Conservation (phyloP, 2,329 filamentous ascomycete species). For the Phialemoniopsis sp. region DNA sequence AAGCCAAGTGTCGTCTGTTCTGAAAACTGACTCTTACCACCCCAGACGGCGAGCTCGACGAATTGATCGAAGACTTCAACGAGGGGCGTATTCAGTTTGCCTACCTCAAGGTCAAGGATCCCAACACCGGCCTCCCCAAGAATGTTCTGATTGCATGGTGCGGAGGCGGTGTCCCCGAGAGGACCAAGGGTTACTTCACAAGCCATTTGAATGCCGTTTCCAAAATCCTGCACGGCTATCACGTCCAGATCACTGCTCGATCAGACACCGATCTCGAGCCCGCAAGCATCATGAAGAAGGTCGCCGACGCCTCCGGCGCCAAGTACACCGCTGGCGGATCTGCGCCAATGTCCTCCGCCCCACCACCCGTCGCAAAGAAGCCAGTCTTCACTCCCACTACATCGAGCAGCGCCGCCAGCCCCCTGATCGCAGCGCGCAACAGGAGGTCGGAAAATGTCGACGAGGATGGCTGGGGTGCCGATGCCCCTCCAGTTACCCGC, state of each 20-base stretch:
- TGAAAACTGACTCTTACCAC: not conserved
- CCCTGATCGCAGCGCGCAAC: conserved; percentile 62
- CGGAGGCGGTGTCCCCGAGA: conserved; percentile 94
- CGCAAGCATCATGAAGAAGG: conserved; percentile 86
- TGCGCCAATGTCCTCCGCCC: conserved; percentile 48
- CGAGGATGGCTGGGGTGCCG: conserved; percentile 88
- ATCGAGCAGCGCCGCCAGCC: conserved; percentile 40
- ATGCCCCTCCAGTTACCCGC: conserved; percentile 87
- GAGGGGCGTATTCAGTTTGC: conserved; percentile 97
- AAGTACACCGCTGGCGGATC: conserved; percentile 78
- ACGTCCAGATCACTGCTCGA: conserved; percentile 94
- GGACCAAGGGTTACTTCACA: conserved; percentile 97
- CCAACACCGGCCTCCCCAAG: conserved; percentile 86
- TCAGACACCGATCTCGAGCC: conserved; percentile 86
- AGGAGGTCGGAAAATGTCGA: conserved; percentile 59
- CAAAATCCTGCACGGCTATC: conserved; percentile 93
- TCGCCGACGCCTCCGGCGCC: conserved; percentile 87
- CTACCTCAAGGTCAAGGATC: conserved; percentile 93
- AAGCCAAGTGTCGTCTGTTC: conserved; percentile 9
- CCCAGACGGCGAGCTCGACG: conserved; percentile 84
- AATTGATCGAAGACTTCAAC: conserved; percentile 92
- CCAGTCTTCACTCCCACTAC: conserved; percentile 82
- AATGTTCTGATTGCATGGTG: conserved; percentile 94
- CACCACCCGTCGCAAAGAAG: conserved; percentile 79
- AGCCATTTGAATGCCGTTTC: conserved; percentile 87